Base-by-base conservation (phyloP, 2,329 filamentous ascomycete genomes). In the Botrytis byssoidea region DNA sequence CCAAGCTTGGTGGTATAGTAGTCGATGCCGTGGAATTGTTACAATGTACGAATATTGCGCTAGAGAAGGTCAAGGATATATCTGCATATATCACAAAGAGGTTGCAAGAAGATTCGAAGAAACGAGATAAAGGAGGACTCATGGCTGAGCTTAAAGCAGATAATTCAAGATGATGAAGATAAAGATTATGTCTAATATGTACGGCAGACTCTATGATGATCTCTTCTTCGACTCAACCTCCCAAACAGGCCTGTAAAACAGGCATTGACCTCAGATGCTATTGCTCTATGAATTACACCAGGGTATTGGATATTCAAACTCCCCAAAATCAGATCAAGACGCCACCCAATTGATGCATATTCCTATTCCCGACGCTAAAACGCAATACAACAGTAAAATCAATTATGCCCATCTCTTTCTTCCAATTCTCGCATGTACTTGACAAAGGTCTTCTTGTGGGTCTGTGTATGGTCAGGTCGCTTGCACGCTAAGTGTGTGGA, bases 391-490 rank as follows among this genome's bases (percentile, higher is more conserved):
- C 51, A 32, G 29, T 42, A 69, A 61, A 42, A 69, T 73, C 55
- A 73, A 69, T 42, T 61, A 70, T 78, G 75, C 22, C 76, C 77
- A 51, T 79, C 78, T n/a, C 76, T 76, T 64, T 91, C 87, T 80
- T 96, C 93, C 64, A 95, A 84, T 80, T 97, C 92, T 77, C 95
- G 93, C 83, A 97, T 92, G 81, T 97, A 98, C 82, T 93, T 95
- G 74, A 97, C 95, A 84, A 99, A 98, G 6, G 90, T 91, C 85
- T 99, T 99, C 85, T 98, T 98, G 83, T 99, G 96, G 69, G 92
- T 89, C 91, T 93, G 72, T 55, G 61, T 22, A 65, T 29, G 71
- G 75, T 67, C 77, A 76, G 77, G 40, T 60, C 40, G 42, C 29
- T 59, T 40, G 29, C 9, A 51, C 75, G 73, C 55, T 55, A 32